Evolutionary conservation across 148 eudicot genomes (phyloP).

Genomic region (Cornus controversa): DNA sequence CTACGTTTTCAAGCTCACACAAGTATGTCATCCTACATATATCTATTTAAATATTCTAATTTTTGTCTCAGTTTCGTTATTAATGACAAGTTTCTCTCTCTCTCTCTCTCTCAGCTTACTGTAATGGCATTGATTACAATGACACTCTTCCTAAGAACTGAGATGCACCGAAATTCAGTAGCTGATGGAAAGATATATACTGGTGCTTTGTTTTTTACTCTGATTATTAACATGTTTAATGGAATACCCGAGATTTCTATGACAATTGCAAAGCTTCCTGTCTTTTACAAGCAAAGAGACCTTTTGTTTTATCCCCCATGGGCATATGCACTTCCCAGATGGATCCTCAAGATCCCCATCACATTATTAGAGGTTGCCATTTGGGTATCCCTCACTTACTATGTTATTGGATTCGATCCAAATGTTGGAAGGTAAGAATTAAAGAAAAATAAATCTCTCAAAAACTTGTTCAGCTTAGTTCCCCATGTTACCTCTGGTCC

Average conservation of each 20-base stretch:
- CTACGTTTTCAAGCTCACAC: constrained; percentile 52
- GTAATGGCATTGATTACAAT: constrained; percentile 40
- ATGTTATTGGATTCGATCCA: constrained; percentile 76
- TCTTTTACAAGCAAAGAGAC: constrained; percentile 73
- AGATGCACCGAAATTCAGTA: constrained; percentile 34
- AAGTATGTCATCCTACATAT: constrained; percentile 31
- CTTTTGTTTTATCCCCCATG: constrained; percentile 72
- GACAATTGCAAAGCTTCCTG: constrained; percentile 73
- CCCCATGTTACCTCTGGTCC: neutral
- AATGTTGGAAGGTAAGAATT: constrained; percentile 51
- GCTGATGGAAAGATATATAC: constrained; percentile 44
- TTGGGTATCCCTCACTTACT: constrained; percentile 54
- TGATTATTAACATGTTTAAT: constrained; percentile 44
- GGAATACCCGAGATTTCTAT: constrained; percentile 66
- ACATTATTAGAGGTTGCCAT: constrained; percentile 49
- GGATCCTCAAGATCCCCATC: constrained; percentile 67
- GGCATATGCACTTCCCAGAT: constrained; percentile 73
- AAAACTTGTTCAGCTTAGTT: neutral
- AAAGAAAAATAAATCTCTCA: neutral
- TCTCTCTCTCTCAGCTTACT: constrained; percentile 36
- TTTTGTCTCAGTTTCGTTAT: neutral
- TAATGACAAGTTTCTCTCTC: neutral
- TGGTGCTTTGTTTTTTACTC: constrained; percentile 59
- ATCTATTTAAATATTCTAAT: no score
- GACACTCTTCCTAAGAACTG: no score